These are phyloP conservation scores for Solanum microdontum DNA, from an alignment of 257 asterid genomes.

Conservation along the genomic window DNA sequence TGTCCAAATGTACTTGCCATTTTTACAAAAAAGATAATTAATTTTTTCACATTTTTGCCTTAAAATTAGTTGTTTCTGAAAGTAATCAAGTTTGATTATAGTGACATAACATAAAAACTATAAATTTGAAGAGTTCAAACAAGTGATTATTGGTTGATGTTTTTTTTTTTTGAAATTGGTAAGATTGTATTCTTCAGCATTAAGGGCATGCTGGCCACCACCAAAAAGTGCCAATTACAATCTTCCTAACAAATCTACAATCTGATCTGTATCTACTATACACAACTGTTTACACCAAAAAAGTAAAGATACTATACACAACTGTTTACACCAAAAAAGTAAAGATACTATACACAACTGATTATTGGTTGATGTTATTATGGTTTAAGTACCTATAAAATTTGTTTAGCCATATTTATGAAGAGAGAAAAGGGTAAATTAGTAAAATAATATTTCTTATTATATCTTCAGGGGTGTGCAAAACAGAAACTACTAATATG, in stretches of 20 bases:
- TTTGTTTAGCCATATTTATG: background rate
- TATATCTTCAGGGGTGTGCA: background rate
- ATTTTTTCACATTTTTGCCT: background rate
- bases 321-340: too few relatives aligned
- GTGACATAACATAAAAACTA: background rate
- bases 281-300: too few relatives aligned
- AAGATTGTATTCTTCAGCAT: too few relatives aligned
- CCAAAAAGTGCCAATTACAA: too few relatives aligned
- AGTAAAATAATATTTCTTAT: background rate
- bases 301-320: too few relatives aligned
- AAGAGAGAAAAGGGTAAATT: background rate
- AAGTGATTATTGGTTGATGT: background rate
- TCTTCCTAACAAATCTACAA: too few relatives aligned
- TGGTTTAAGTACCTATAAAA: background rate
- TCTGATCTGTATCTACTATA: too few relatives aligned
- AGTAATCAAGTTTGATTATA: background rate
- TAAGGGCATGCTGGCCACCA: too few relatives aligned
- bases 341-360: background rate
- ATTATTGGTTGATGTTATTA: background rate
- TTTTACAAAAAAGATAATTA: background rate
- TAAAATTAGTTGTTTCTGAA: background rate
- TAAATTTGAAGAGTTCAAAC: background rate
- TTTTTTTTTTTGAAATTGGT: too few relatives aligned
- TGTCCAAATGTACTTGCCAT: background rate
- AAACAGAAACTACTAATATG: background rate